Evolutionary conservation across 345 rosid species (phyloP), one percentile per base, ranked within the genome.

Genomic region (Conringia planisiliqua): DNA sequence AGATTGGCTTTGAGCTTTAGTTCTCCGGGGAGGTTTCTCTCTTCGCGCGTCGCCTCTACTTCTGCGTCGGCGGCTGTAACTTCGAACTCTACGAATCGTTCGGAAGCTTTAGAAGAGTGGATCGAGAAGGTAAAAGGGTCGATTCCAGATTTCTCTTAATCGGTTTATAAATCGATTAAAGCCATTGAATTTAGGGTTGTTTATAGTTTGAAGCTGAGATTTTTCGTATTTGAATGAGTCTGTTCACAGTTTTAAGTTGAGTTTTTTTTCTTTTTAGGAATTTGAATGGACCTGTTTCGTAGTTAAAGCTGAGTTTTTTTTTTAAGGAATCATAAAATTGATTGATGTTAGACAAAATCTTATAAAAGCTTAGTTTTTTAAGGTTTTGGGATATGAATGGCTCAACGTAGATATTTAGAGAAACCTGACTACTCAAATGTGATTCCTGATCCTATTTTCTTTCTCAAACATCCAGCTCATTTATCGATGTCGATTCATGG

Each of bases 401-500:
- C 43, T 3, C 14, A 58, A 36, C 30, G 14, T 12, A n/a, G n/a
- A n/a, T n/a, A 47, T 18, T 22, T 4, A 33, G 6, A 51, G 72
- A 54, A 12, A 32, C 24, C 29, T 33, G 13, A 26, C 40, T 29
- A 26, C 40, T 29, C 17, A 16, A 40, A 1, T 26, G 6, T 9
- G 5, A 27, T 7, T 11, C 12, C 9, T 48, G 55, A 14, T 42
- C 8, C 14, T 43, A 18, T 10, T 13, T 17, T 52, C 16, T 36
- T 10, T 55, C 2, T 48, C 77, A 13, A 20, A 13, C 2, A 9
- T 60, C 51, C 66, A 93, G 96, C 79, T 56, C 7, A 89, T 90
- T 35, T 90, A 93, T 79, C 12, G 83, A 66, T 89, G 88, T 73
- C 83, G 98, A 58, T 93, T 90, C 83, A 66, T 92, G 88, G 77